Evolutionary conservation across 2,329 filamentous ascomycete species (phyloP), one percentile per base, ranked within the genome.

Genomic region (Apiospora arundinis): DNA sequence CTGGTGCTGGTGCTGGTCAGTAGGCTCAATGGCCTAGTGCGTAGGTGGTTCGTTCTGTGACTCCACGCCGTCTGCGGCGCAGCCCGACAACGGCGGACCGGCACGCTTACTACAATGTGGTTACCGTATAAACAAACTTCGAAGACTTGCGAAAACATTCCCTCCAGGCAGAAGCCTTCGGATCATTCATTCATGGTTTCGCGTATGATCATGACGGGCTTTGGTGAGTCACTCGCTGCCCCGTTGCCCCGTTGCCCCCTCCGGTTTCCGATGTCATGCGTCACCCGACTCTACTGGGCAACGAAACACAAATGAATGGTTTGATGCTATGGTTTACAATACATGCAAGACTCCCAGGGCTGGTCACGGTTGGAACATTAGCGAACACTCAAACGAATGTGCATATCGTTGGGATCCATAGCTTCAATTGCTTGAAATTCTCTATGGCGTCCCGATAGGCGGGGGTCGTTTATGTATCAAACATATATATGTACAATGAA

Each of bases 401-500:
- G 21, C 28, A 37, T 60, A 37, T 60, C 8, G 28, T 37, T 37
- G 32, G 18, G 28, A 23, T 63, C 2, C 18, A 40, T 63, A 40
- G 18, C 18, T 40, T 40, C 56, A 63, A 37, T 63, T 40, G 56
- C 18, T 63, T 40, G 56, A 40, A 63, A 32, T 12, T 4, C 2
- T 63, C 56, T 40, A 60, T 40, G n/a, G 28, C 21, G 18, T 32
- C 49, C 49, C 12, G 45, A n/a, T 48, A 48, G 42, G 42, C 42
- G 42, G 14, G 42, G 42, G 23, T 28, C n/a, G 28, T 40, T 37
- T 21, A 63, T 63, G 56, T 63, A 11, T 63, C 56, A 63, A 63
- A 37, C 56, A 40, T 40, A 40, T 63, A 63, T 40, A 63, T 63
- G 32, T 63, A 63, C 28, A 63, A 32, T 40, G 56, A 40, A 63